Base-by-base conservation (phyloP, 352 stramenopile species). In the Globisporangium alternatum region DNA sequence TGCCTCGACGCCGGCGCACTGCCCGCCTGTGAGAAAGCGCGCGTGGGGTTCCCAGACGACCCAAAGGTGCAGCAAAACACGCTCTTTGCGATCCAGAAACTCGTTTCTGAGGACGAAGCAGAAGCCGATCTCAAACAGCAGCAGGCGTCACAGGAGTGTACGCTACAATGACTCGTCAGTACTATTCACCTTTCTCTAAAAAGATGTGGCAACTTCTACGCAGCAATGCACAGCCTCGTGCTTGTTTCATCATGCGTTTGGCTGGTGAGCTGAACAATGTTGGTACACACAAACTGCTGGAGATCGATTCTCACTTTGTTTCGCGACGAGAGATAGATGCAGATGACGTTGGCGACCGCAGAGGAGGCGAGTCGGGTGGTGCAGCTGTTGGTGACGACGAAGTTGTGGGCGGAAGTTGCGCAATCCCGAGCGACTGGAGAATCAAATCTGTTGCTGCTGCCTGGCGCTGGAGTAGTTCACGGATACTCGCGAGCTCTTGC, bases 21-120 rank as follows among this genome's bases (percentile, higher is more conserved):
- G 12, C 74, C 78, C 15, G 73, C 54, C 25, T 84, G 77, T 62
- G 81, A 90, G 56, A 81, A 75, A 51, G 79, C 77, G 2, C 77
- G 81, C 19, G 58, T 86, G 37, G 75, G 64, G 2, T 90, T 87
- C 35, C 65, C 62, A 0, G 53, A 62, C 19, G 77, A 88, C 44
- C 61, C 60, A 6, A 82, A 76, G 28, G 81, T 90, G 9, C 81
- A 87, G 66, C 69, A 87, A 25, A 68, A 90, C 47, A 76, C 78
- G 2, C 47, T 77, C 5, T 66, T 76, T 53, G 77, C 78, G 19
- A 86, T 88, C 35, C 60, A 77, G 4, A 72, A 55, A 5, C 65
- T 88, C 62, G 28, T 76, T 37, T 57, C 67, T 0, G 68, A 73
- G 0, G 74, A 68, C 2, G 47, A 68, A 13, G 48, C 52, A 10